Conservation (phyloP, 345 rosid species). For the Anacardium occidentale region DNA sequence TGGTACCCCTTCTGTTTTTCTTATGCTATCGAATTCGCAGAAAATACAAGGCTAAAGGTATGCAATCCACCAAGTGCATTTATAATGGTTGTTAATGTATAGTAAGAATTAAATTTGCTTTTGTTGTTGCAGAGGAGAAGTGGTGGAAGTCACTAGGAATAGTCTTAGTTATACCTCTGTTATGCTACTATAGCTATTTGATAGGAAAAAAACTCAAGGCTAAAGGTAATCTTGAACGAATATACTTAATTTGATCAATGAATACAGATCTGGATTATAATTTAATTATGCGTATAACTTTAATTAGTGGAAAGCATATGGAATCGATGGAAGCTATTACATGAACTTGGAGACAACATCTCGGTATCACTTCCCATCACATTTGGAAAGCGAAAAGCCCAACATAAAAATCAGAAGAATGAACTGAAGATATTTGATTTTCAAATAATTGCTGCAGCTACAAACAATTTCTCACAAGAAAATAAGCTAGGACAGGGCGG, state of each 20-base stretch:
- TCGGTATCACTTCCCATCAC: not conserved
- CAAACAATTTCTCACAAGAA: too few relatives aligned
- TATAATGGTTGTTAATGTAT: not conserved
- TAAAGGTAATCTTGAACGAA: not conserved
- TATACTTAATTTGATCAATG: too few relatives aligned
- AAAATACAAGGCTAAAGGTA: conserved; percentile 4
- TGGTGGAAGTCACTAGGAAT: not conserved
- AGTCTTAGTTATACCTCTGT: not conserved
- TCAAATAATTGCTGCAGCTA: too few relatives aligned
- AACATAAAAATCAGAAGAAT: not conserved
- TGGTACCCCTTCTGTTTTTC: not conserved
- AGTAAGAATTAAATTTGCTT: not conserved
- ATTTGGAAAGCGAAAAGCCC: not conserved
- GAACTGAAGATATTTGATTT: too few relatives aligned
- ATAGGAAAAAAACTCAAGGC: not conserved
- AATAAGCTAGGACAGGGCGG: too few relatives aligned
- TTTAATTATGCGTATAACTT: too few relatives aligned
- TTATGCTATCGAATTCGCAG: not conserved
- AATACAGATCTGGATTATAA: not conserved
- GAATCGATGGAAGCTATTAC: not conserved
- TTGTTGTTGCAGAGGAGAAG: not conserved
- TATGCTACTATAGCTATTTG: not conserved
- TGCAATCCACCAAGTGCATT: not conserved
- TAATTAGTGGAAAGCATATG: not conserved
- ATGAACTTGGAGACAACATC: not conserved